Evolutionary conservation across 192 early-diverging fungal species (phyloP).

Genomic region (Bifiguratus adelaidae): DNA sequence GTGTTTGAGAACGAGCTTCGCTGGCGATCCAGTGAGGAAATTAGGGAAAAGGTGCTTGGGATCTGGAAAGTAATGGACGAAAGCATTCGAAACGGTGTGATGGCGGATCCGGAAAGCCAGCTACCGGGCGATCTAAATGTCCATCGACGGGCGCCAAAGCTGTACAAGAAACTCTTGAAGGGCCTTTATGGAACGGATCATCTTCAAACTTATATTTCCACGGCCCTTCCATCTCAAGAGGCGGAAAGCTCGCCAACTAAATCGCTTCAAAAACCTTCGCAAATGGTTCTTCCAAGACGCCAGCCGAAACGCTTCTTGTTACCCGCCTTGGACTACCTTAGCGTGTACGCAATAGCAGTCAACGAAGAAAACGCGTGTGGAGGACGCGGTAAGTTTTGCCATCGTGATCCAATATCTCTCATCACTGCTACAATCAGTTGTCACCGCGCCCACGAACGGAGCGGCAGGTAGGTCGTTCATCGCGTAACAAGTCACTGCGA

Average conservation of each 20-base stretch:
- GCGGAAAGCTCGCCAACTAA: background rate
- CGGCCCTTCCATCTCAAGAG: constrained; percentile 7
- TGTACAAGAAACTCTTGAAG: constrained; percentile 79
- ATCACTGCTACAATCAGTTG: no score
- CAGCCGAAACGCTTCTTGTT: constrained; percentile 44
- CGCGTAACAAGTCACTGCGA: no score
- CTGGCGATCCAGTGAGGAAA: constrained; percentile 78
- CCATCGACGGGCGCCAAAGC: constrained; percentile 70
- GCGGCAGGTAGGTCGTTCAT: constrained; percentile 90
- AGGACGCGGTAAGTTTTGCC: no score
- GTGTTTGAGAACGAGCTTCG: constrained; percentile 90
- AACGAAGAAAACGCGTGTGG: constrained; percentile 87
- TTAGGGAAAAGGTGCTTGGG: constrained; percentile 55
- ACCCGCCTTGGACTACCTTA: constrained; percentile 85
- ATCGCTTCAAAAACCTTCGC: constrained; percentile 8
- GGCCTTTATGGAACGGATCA: constrained; percentile 43
- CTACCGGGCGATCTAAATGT: constrained; percentile 83
- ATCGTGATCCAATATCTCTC: no score
- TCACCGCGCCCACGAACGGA: constrained; percentile 94
- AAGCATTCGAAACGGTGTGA: constrained; percentile 63
- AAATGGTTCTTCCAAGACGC: constrained; percentile 23
- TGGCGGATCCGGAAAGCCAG: constrained; percentile 29
- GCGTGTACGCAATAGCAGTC: constrained; percentile 90
- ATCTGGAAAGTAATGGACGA: constrained; percentile 95
- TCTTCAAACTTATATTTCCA: constrained; percentile 10